Conservation (phyloP, 176 grass and related monocot species). For the Oryza australiensis region DNA sequence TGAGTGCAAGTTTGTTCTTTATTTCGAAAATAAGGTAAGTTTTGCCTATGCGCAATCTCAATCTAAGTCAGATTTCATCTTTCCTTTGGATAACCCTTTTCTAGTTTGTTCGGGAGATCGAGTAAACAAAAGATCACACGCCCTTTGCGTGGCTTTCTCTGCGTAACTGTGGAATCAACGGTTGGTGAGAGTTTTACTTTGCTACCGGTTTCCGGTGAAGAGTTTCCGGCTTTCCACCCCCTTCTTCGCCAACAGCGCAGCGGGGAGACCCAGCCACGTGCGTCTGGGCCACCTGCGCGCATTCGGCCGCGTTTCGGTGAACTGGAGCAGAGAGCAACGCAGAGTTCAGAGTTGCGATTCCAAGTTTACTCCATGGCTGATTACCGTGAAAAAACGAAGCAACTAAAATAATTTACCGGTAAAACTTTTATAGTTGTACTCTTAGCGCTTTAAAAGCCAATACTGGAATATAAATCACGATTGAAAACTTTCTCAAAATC, state of each 20-base stretch:
- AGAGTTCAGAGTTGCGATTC: not conserved
- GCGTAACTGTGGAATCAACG: not conserved
- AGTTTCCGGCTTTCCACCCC: not conserved
- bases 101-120: not conserved
- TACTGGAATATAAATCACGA: too few relatives aligned
- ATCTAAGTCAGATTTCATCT: not conserved
- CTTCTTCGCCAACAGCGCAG: not conserved
- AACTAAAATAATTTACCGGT: too few relatives aligned
- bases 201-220: not conserved
- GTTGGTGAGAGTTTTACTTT: not conserved
- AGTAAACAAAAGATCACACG: not conserved
- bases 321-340: not conserved
- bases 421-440: too few relatives aligned
- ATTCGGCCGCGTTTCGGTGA: not conserved
- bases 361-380: not conserved
- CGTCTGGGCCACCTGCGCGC: not conserved
- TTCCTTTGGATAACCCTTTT: not conserved
- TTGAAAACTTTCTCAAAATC: too few relatives aligned
- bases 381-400: too few relatives aligned
- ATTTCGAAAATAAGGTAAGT: not conserved
- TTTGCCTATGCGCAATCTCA: not conserved
- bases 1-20: not conserved
- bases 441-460: too few relatives aligned
- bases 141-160: not conserved
- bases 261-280: not conserved